These are phyloP conservation scores for Myochromella boudieri DNA, from an alignment of 768 basidiomycete species.

Conservation along the genomic window DNA sequence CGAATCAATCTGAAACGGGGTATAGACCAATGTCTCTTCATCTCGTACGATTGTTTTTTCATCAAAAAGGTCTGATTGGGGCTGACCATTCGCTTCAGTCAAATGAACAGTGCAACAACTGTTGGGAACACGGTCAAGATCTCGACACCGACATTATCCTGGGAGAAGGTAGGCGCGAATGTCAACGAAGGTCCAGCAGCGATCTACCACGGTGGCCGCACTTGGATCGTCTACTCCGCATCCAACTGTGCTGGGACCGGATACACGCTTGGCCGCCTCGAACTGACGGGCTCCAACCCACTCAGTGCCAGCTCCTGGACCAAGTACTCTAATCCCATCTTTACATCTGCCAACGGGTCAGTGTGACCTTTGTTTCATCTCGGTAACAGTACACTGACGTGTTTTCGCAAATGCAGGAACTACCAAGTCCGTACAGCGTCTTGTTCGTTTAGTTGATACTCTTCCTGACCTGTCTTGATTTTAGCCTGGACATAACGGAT, in stretches of 20 bases:
- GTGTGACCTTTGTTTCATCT: background rate
- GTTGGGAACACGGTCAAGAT: constrained; percentile 32
- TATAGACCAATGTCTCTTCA: constrained; percentile 32
- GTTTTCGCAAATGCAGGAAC: constrained; percentile 6
- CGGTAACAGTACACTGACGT: background rate
- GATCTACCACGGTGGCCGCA: constrained; percentile 29
- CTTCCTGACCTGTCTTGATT: background rate
- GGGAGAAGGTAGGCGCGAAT: constrained; percentile 30
- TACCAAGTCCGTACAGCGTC: constrained; percentile 9
- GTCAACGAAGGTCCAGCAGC: constrained; percentile 35
- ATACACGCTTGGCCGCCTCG: constrained; percentile 28
- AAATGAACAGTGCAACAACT: constrained; percentile 30
- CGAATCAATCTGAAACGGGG: background rate
- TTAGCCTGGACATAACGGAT: constrained; percentile 37
- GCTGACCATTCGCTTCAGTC: constrained; percentile 13
- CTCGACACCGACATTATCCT: constrained; percentile 29
- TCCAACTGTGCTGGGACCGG: constrained; percentile 31
- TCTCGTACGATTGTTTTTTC: constrained; percentile 18
- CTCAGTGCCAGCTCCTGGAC: constrained; percentile 30
- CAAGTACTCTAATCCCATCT: constrained; percentile 27
- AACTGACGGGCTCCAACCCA: constrained; percentile 31
- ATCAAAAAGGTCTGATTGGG: background rate
- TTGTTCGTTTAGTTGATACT: background rate
- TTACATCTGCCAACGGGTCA: constrained; percentile 30
- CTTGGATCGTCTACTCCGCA: constrained; percentile 31